Conservation (phyloP, 352 stramenopile genomes). For the Globisporangium paroecandrum region DNA sequence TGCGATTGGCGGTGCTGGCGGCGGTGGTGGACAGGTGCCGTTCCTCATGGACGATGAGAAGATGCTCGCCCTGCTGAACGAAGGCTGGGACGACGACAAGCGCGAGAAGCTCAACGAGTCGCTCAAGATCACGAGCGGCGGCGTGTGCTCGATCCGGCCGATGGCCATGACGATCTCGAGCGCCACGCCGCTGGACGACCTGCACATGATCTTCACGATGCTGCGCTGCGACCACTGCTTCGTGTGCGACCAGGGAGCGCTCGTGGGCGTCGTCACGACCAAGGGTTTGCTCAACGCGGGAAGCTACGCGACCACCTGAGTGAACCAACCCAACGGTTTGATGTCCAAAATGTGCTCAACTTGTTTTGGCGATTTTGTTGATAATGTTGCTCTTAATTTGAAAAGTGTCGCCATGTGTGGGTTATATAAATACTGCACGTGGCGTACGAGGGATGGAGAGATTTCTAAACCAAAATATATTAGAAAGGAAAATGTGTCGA, state of each 20-base stretch:
- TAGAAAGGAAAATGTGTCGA: neutral
- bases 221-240: slow-evolving; percentile 86
- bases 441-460: neutral
- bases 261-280: slow-evolving; percentile 81
- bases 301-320: slow-evolving; percentile 20
- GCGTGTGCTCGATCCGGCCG: slow-evolving; percentile 60
- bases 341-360: neutral
- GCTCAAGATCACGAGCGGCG: slow-evolving; percentile 71
- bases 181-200: slow-evolving; percentile 74
- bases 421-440: slow-evolving; percentile 9
- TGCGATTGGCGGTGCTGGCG: neutral
- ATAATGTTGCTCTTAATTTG: neutral
- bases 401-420: neutral
- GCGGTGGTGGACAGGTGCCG: slow-evolving; percentile 29
- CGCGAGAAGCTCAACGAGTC: slow-evolving; percentile 42
- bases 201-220: slow-evolving; percentile 92
- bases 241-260: slow-evolving; percentile 79
- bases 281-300: slow-evolving; percentile 62
- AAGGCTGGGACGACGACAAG: slow-evolving; percentile 66
- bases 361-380: slow-evolving; percentile 1
- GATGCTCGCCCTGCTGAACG: slow-evolving; percentile 72
- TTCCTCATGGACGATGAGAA: slow-evolving; percentile 83
- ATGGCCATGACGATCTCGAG: slow-evolving; percentile 83
- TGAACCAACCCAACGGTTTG: neutral
- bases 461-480: slow-evolving; percentile 11